Conservation (phyloP, 352 stramenopile species). For the Phytopythium vexans region DNA sequence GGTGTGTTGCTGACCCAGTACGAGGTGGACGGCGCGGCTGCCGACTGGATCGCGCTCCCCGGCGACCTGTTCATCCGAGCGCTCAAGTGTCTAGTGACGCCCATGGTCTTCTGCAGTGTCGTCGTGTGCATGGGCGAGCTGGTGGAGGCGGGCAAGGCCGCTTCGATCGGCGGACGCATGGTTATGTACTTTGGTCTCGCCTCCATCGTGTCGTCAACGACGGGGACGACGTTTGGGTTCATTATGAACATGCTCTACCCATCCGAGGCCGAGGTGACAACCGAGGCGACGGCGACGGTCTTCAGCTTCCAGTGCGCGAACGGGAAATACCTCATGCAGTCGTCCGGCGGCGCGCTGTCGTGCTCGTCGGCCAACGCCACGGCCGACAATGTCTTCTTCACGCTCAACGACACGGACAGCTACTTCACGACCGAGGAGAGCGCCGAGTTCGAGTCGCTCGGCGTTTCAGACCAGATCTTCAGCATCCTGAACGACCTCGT, state of each 20-base stretch:
- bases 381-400: conserved; percentile 29
- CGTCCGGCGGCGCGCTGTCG: conserved; percentile 26
- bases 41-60: conserved; percentile 52
- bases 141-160: conserved; percentile 49
- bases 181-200: conserved; percentile 36
- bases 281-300: conserved; percentile 6
- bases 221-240: conserved; percentile 42
- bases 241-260: conserved; percentile 36
- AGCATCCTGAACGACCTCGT: conserved; percentile 60
- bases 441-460: conserved; percentile 37
- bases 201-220: conserved; percentile 44
- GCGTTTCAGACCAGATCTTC: conserved; percentile 70
- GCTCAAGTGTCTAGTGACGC: conserved; percentile 65
- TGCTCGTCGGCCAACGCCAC: conserved; percentile 39
- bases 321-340: conserved; percentile 29
- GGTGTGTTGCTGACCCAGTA: conserved; percentile 41
- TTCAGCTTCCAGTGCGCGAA: conserved; percentile 49
- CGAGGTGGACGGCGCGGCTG: conserved; percentile 24
- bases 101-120: conserved; percentile 68
- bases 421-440: conserved; percentile 30
- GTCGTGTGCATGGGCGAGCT: conserved; percentile 59
- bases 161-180: conserved; percentile 45
- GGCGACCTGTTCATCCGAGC: conserved; percentile 60
- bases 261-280: conserved; percentile 15
- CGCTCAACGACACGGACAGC: conserved; percentile 47